These are phyloP conservation scores for Exobasidium cylindrosporum DNA, from an alignment of 1,284 basidiomycete species.

Conservation along the genomic window DNA sequence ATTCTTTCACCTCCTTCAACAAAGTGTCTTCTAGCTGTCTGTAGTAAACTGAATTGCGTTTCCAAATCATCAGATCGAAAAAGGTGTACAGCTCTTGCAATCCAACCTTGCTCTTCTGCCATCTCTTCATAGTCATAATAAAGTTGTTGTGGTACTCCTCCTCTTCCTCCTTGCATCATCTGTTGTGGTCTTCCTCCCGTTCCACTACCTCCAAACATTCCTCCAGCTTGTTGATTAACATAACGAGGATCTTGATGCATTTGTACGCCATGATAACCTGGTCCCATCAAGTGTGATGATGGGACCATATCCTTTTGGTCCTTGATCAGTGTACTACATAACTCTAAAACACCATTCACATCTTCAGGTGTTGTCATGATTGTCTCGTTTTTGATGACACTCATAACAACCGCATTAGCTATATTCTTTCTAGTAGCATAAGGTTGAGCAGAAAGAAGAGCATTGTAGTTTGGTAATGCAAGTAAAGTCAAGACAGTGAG, in stretches of 20 bases:
- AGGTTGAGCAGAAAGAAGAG: constrained; percentile 43
- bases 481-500: constrained; percentile 47
- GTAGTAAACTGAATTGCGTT: constrained; percentile 48
- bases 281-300: not conserved
- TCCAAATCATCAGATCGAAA: constrained; percentile 49
- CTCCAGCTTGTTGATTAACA: not conserved
- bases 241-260: constrained; percentile 15
- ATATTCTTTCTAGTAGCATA: constrained; percentile 47
- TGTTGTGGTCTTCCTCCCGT: not conserved
- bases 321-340: constrained; percentile 45
- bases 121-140: constrained; percentile 44
- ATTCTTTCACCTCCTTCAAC: constrained; percentile 50
- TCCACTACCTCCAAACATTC: constrained; percentile 18
- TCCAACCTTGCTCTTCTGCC: constrained; percentile 51
- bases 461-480: constrained; percentile 46
- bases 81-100: constrained; percentile 51
- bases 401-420: constrained; percentile 49
- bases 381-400: constrained; percentile 49
- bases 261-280: constrained; percentile 2
- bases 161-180: constrained; percentile 11
- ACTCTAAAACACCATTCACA: constrained; percentile 48
- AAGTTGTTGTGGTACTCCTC: not conserved
- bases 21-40: constrained; percentile 49
- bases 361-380: constrained; percentile 51
- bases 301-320: constrained; percentile 37